Evolutionary conservation across 1,284 basidiomycete genomes (phyloP).

Genomic region (Heterobasidion irregulare): DNA sequence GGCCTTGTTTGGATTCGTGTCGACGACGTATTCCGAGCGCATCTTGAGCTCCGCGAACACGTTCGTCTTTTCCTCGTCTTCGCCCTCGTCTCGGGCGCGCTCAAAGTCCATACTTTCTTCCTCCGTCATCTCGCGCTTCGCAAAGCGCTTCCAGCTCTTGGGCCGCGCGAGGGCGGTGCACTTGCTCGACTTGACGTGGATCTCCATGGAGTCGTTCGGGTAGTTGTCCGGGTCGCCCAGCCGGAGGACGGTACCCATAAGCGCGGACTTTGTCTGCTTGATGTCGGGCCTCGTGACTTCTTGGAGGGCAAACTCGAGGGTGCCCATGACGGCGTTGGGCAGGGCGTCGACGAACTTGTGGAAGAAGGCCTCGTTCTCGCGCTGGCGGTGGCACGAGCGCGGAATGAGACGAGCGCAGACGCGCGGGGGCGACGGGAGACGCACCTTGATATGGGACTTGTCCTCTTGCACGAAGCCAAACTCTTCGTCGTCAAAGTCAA

Average conservation of each 20-base stretch:
- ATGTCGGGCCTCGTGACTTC: constrained; percentile 65
- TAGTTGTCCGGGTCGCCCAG: constrained; percentile 67
- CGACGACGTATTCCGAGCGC: constrained; percentile 51
- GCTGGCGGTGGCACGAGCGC: constrained; percentile 30
- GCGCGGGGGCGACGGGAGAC: not conserved
- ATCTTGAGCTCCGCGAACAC: constrained; percentile 47
- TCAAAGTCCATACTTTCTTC: constrained; percentile 21
- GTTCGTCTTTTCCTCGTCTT: constrained; percentile 24
- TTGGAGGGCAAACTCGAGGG: constrained; percentile 61
- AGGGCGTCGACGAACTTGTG: constrained; percentile 39
- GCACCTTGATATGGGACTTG: constrained; percentile 67
- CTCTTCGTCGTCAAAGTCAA: constrained; percentile 80
- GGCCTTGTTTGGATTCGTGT: constrained; percentile 24
- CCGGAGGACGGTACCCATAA: constrained; percentile 56
- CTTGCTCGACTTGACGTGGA: constrained; percentile 77
- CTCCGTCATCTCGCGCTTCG: constrained; percentile 27
- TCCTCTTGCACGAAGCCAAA: constrained; percentile 54
- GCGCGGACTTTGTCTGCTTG: constrained; percentile 58
- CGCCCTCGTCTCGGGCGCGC: constrained; percentile 14
- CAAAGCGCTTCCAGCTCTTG: constrained; percentile 79
- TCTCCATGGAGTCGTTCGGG: constrained; percentile 64
- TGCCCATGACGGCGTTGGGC: constrained; percentile 51
- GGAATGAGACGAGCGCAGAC: not conserved
- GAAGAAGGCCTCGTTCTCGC: constrained; percentile 75
- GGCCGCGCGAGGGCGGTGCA: constrained; percentile 70